These are phyloP conservation scores for Sugiyamaella paludigena DNA, from an alignment of 1,139 yeast species.

Conservation along the genomic window DNA sequence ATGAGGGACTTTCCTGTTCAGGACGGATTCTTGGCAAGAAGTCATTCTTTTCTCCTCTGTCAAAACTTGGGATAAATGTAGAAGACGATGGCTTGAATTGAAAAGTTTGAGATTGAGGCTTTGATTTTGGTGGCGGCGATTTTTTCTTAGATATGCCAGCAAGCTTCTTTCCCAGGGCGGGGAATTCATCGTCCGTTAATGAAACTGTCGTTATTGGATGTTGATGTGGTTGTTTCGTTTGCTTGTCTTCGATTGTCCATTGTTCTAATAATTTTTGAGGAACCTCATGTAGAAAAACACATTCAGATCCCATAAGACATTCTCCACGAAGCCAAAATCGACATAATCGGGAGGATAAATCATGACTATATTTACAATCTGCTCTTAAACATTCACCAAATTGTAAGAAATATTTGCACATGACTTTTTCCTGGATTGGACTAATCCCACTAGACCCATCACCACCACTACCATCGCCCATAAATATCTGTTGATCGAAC, in stretches of 20 bases:
- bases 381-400: slow-evolving; percentile 43
- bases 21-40: slow-evolving; percentile 10
- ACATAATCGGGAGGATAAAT: slow-evolving; percentile 41
- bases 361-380: slow-evolving; percentile 47
- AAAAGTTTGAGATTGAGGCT: too few species aligned
- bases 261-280: slow-evolving; percentile 31
- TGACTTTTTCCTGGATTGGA: slow-evolving; percentile 30
- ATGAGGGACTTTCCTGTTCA: not conserved
- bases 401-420: slow-evolving; percentile 41
- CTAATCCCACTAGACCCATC: slow-evolving; percentile 7
- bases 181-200: slow-evolving; percentile 30
- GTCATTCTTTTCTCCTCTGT: slow-evolving; percentile 1
- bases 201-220: slow-evolving; percentile 19
- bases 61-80: slow-evolving; percentile 8
- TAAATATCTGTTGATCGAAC: not conserved
- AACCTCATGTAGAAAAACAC: slow-evolving; percentile 41
- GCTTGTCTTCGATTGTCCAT: slow-evolving; percentile 10
- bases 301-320: slow-evolving; percentile 42
- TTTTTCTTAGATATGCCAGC: slow-evolving; percentile 10
- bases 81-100: slow-evolving; percentile 8
- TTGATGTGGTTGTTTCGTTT: slow-evolving; percentile 3
- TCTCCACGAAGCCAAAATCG: slow-evolving; percentile 46
- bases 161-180: slow-evolving; percentile 28
- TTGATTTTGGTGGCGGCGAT: not conserved
- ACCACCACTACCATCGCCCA: slow-evolving; percentile 2